These are phyloP conservation scores for Hydrangea macrophylla DNA, from an alignment of 148 eudicot species.

Conservation along the genomic window DNA sequence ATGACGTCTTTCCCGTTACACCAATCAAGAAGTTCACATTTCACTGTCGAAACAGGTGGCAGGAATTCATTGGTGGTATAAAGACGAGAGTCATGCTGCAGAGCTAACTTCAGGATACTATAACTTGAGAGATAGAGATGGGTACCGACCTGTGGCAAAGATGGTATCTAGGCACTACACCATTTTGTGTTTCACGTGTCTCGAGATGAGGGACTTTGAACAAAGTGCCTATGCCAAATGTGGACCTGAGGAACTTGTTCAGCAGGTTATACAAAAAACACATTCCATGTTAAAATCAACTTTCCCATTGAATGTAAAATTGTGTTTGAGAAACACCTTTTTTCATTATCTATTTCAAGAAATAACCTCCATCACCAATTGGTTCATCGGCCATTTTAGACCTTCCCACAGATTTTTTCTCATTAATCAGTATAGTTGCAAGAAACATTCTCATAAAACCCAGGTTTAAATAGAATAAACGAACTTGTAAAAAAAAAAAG, in stretches of 20 bases:
- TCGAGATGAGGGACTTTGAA: constrained; percentile 80
- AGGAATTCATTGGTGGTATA: constrained; percentile 94
- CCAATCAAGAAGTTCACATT: background rate
- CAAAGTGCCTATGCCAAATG: constrained; percentile 56
- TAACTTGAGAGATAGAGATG: constrained; percentile 66
- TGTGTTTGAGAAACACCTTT: background rate
- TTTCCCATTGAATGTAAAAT: background rate
- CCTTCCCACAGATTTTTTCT: no score
- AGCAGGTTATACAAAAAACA: constrained; percentile 49
- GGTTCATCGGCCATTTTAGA: background rate
- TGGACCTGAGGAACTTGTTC: constrained; percentile 73
- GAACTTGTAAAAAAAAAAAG: no score
- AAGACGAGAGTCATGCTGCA: constrained; percentile 60
- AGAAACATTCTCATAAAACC: background rate
- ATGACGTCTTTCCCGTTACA: background rate
- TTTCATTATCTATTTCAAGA: background rate
- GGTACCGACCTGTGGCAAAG: constrained; percentile 81
- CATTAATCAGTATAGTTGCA: background rate
- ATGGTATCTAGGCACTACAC: constrained; percentile 74
- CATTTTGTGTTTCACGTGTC: constrained; percentile 62
- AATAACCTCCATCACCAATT: background rate
- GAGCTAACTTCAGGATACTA: constrained; percentile 88
- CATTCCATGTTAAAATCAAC: background rate
- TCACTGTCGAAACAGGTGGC: constrained; percentile 43
- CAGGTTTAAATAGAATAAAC: background rate